Base-by-base conservation (phyloP, 1,284 basidiomycete species). In the Sphagnurus paluster region DNA sequence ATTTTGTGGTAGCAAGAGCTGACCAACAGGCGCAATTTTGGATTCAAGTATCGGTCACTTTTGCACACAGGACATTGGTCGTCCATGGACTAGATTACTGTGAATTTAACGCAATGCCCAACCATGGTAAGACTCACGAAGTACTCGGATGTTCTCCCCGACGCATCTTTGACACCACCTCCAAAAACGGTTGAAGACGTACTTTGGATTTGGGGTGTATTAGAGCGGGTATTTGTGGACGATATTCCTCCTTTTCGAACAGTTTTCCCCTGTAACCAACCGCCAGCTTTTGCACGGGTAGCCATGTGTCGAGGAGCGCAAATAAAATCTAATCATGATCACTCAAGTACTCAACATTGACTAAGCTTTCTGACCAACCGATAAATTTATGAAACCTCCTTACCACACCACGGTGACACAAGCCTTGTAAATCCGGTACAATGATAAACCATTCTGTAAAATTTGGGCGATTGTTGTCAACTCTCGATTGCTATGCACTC, bases 1-100 rank as follows among this genome's bases (percentile, higher is more conserved):
- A 98, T 96, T 77, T 98, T 98, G 72, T 99, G 97, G 69, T 98
- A 99, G 67, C 97, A 99, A 25, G 91, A 82, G 61, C 93, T 95
- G 52, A 99, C 95, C 46, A 99, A 79, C 37, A 99, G 75, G 33
- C 96, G 84, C 20, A 99, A 75, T 59, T 94, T 93, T 11, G 94
- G 93, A 61, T 98, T 98, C 52, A 98, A 75, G 65, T 97, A 98
- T 47, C 97, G 76, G 64, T 99, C 97, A 28, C 93, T 96, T 68
- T 94, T 93, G 77, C 97, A 99, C 6, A 98, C 87, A 1, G 97
- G 96, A 71, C 97, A 99, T 63, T 93, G 86, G 68, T 99, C 97
- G 47, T 92, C 85, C 75, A 90, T 90, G 26, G 89, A 89, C 92
- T 94, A 44, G 17, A 36, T 20, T 29, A 30, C 40, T 11, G 35